These are phyloP conservation scores for Ustilago xerochloae DNA, from an alignment of 1,284 basidiomycete genomes.

Conservation along the genomic window DNA sequence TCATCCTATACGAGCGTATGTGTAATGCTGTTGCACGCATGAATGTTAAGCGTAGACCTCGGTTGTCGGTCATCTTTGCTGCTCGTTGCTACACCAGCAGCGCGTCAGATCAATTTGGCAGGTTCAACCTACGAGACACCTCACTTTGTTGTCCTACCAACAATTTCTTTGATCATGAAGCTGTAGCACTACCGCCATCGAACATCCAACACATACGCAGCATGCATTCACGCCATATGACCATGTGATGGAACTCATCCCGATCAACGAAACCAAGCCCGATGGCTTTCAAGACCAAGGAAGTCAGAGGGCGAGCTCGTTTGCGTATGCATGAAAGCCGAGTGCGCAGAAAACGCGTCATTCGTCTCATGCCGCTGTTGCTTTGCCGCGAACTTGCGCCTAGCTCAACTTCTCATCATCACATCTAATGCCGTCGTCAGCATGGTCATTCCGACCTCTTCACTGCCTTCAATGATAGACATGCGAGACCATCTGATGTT, in stretches of 20 bases:
- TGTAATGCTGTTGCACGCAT: neutral
- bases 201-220: slow-evolving; percentile 17
- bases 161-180: neutral
- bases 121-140: slow-evolving; percentile 1
- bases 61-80: neutral
- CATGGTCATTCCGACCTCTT: too few relatives aligned
- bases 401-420: neutral
- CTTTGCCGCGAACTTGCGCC: neutral
- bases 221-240: neutral
- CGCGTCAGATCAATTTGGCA: neutral
- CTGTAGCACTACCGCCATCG: neutral
- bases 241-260: too few relatives aligned
- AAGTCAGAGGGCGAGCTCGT: neutral
- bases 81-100: neutral
- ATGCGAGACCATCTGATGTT: too few relatives aligned
- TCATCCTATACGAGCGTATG: neutral
- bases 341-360: neutral
- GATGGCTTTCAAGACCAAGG: neutral
- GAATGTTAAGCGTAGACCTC: neutral
- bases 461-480: too few relatives aligned
- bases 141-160: neutral
- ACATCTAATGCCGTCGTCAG: too few relatives aligned
- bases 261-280: neutral
- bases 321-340: neutral
- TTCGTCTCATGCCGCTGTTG: neutral